phyloP scores from a whole-genome alignment of 345 rosid species.

The Camelina sativa region DNA sequence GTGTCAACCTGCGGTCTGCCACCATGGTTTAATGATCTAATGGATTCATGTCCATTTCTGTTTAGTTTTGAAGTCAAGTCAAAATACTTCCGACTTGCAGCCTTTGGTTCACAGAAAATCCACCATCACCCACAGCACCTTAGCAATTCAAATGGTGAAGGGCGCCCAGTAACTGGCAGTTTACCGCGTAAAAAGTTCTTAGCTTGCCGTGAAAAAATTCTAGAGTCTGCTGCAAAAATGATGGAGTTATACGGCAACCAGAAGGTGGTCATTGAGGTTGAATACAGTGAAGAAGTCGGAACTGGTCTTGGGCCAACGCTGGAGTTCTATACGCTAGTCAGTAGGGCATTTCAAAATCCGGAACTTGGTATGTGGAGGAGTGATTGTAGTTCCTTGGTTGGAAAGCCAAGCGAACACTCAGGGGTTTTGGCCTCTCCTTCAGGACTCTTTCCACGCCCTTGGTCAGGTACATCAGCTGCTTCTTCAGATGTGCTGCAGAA shows the following conservation, averaged over 20 bases:
- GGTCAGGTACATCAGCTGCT: constrained; percentile 53
- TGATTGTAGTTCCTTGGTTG: constrained; percentile 50
- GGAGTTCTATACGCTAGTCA: constrained; percentile 88
- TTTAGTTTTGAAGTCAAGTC: constrained; percentile 83
- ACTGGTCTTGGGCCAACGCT: constrained; percentile 98
- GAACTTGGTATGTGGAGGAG: constrained; percentile 91
- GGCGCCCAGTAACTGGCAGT: constrained; percentile 51
- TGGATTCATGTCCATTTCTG: constrained; percentile 86
- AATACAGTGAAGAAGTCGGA: constrained; percentile 91
- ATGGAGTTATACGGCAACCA: constrained; percentile 67
- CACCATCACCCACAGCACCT: constrained; percentile 48
- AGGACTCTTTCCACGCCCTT: constrained; percentile 89
- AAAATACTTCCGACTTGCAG: constrained; percentile 79
- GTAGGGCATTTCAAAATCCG: constrained; percentile 80
- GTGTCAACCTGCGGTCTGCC: constrained; percentile 76
- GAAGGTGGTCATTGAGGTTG: constrained; percentile 78
- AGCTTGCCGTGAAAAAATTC: constrained; percentile 70
- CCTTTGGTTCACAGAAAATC: constrained; percentile 65
- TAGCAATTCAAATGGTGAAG: constrained; percentile 59
- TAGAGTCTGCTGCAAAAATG: constrained; percentile 82
- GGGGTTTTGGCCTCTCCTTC: constrained; percentile 47
- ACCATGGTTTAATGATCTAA: constrained; percentile 81
- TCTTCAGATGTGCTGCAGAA: constrained; percentile 60
- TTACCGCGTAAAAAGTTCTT: constrained; percentile 72
- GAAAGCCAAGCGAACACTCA: constrained; percentile 42